Evolutionary conservation across 208 protist genomes (phyloP), one percentile per base, ranked within the genome.

Genomic region (Lotmaria passim): DNA sequence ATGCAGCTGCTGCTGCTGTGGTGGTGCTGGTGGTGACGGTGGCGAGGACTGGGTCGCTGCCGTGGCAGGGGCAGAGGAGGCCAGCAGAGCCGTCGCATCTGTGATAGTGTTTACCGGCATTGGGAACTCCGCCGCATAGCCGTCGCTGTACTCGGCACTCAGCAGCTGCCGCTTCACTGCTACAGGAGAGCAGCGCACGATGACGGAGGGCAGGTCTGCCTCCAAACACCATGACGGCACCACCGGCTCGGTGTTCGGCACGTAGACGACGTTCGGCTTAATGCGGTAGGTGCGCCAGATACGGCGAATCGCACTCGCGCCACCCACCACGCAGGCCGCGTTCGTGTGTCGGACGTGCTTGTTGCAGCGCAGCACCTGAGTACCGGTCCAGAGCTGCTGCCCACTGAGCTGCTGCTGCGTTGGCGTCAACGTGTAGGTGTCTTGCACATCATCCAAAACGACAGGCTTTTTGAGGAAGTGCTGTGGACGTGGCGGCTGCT

Each of bases 101-200:
- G 28, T 50, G 44, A 65, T 43, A 60, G 43, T 72, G 55, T 66
- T 60, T 33, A 36, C 5, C 21, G 33, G 80, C 43, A 64, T 65
- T 24, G 88, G 86, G 68, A 96, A 96, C 71, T 92, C 87, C 11
- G 91, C n/a, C n/a, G n/a, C n/a, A n/a, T n/a, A n/a, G n/a, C n/a
- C n/a, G n/a, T n/a, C n/a, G n/a, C n/a, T n/a, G n/a, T n/a, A n/a
- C n/a, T n/a, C n/a, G n/a, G n/a, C n/a, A n/a, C n/a, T n/a, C n/a
- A n/a, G n/a, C n/a, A n/a, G n/a, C n/a, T n/a, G n/a, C n/a, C n/a
- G n/a, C n/a, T n/a, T n/a, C 91, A 93, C 79, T 31, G 82, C 82
- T 36, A 91, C 86, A 8, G 88, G 85, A 14, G 86, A 69, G 74
- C 80, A 87, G 26, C 88, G 83, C 43, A 96, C 86, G 6, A 96